Evolutionary conservation across 768 basidiomycete genomes (phyloP).

Genomic region (Psilocybe cubensis): DNA sequence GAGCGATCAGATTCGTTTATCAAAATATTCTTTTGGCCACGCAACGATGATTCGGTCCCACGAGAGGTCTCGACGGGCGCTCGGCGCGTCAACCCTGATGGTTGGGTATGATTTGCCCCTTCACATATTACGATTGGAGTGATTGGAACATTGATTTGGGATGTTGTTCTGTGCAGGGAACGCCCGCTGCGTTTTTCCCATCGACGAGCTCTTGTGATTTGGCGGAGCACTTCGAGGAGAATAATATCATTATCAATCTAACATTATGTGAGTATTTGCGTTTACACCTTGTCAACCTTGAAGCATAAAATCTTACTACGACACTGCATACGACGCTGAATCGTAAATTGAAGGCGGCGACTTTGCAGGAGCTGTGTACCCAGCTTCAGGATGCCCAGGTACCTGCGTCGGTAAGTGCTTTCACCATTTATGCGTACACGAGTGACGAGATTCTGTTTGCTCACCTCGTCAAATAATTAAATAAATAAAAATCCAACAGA

Average conservation of each 20-base stretch:
- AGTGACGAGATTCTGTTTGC: neutral
- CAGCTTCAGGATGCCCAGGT: conserved; percentile 51
- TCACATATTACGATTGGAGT: neutral
- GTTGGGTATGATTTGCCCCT: conserved; percentile 51
- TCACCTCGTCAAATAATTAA: too few species aligned
- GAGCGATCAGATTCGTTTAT: conserved; percentile 60
- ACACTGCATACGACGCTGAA: too few species aligned
- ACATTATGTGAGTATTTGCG: conserved; percentile 34
- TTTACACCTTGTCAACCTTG: neutral
- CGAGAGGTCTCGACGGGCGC: conserved; percentile 46
- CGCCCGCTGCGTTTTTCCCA: conserved; percentile 62
- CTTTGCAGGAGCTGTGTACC: conserved; percentile 57
- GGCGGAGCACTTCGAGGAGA: conserved; percentile 50
- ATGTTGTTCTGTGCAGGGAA: conserved; percentile 42
- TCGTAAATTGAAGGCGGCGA: conserved; percentile 53
- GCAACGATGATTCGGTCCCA: conserved; percentile 51
- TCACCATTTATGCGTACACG: neutral
- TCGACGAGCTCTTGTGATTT: conserved; percentile 64
- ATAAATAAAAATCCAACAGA: too few species aligned
- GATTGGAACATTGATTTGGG: neutral
- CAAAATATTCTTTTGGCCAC: conserved; percentile 76
- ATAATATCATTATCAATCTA: conserved; percentile 68
- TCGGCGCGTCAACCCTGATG: conserved; percentile 44
- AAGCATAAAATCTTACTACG: neutral
- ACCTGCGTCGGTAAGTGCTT: conserved; percentile 49